Evolutionary conservation across 768 basidiomycete species (phyloP), one percentile per base, ranked within the genome.

Genomic region (Rhodotorula toruloides): DNA sequence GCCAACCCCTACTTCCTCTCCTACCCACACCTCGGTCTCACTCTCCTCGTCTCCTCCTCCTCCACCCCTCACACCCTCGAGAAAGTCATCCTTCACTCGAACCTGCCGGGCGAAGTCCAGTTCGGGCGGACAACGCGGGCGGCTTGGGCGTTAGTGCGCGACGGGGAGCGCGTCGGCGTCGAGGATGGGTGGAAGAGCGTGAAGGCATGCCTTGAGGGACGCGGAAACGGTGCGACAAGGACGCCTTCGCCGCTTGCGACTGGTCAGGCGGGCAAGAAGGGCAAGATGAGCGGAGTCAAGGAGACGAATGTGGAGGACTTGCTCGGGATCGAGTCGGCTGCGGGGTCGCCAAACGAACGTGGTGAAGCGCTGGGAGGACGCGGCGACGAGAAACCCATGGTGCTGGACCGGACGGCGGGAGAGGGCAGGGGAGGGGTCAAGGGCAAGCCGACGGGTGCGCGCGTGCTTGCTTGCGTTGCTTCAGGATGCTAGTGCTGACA

Each of bases 61-160:
- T 64, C 63, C 42, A 62, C 53, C 11, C 31, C 65, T 13, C 64
- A 67, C 58, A 50, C n/a, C 11, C 63, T 72, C 55, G 25, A 34
- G 21, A 74, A 74, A 49, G 53, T 72, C n/a, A 54, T 74, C 44
- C 52, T 74, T 34, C 73, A 74, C 63, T 64, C 68, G n/a, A 72
- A 74, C 63, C 56, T 67, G 21, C 73, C 73, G 10, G 73, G 73
- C 32, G 60, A 74, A 44, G 55, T 70, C 44, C 61, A 67, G 29
- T 74, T 72, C 46, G 73, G 73, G 0, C 54, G 73, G 19, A 67
- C 68, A 13, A 32, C 58, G 10, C 63, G 65, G 22, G 61, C 56
- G 5, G 3, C 9, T 0, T 70, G 68, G 65, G 44, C 16, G 39
- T 9, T 74, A 21, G 9, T 39, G 12, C 11, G 44, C 14, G 39